Base-by-base conservation (phyloP, 192 early-diverging fungal genomes). In the Phlyctochytrium arcticum region DNA sequence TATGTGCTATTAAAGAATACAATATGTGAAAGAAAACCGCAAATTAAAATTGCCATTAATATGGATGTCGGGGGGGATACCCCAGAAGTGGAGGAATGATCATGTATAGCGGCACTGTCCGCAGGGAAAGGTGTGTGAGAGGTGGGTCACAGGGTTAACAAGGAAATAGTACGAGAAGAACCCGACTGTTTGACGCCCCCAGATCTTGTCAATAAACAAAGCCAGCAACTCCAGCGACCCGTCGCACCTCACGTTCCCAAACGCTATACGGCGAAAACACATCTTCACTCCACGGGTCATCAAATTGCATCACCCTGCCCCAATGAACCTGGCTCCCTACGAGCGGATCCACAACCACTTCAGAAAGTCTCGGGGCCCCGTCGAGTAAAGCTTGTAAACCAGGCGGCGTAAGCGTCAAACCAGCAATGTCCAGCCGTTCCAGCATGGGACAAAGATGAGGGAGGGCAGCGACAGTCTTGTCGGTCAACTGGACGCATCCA, bases 381-480 rank as follows among this genome's bases (percentile, higher is more conserved):
- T 68, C 59, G 17, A 68, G 48, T 15, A 68, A 46, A 8, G 31
- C 0, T 39, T 68, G 67, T 44, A 68, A 12, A 12, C 67, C 67
- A 5, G 6, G 19, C 7, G 60, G 31, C 10, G 57, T 60, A 47
- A 57, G 61, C 27, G n/a, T 19, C 44, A 61, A 57, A 8, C 67
- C 67, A 32, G 48, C 69, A 29, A 70, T 70, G 46, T 70, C 69
- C 15, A 68, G n/a, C 30, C 69, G 60, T 57, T 70, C 69, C 34
- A 70, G 44, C 8, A 37, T 9, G 7, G 69, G 69, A 58, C 69
- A 70, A 7, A 68, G 63, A 6, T 17, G 51, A 2, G 69, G 67
- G 6, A 70, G 54, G 8, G 44, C 54, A n/a, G 34, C n/a, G n/a
- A 70, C n/a, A 3, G 59, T 57, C 12, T 10, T 17, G 63, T 70